These are phyloP conservation scores for Acanthamoeba sp. DNA, from an alignment of 208 protist species.

Conservation along the genomic window DNA sequence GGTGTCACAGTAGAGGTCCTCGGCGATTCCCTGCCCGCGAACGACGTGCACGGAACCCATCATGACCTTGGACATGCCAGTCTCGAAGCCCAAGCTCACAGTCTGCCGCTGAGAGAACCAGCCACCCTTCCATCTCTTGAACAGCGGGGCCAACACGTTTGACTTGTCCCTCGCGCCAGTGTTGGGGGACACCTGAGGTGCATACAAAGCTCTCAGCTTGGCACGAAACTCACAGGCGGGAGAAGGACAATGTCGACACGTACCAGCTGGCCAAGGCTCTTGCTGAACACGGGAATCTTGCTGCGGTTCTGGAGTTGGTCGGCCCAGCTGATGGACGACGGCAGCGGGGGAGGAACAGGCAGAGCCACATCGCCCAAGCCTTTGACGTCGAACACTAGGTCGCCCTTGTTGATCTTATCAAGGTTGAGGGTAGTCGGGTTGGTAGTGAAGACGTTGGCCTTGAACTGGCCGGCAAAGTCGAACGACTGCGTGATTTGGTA, in stretches of 20 bases:
- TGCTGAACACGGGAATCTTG: background rate
- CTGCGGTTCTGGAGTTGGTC: background rate
- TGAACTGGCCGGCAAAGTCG: slow-evolving; percentile 60
- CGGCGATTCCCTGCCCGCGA: background rate
- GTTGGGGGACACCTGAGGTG: slow-evolving; percentile 11
- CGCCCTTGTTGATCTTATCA: slow-evolving; percentile 70
- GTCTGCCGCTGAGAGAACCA: slow-evolving; percentile 68
- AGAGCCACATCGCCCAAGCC: slow-evolving; percentile 3
- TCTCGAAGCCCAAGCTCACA: slow-evolving; percentile 17
- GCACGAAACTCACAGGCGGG: background rate
- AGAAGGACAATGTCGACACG: background rate
- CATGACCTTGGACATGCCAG: background rate
- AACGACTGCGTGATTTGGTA: slow-evolving; percentile 44
- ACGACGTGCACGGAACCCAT: slow-evolving; percentile 36
- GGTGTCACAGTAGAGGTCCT: background rate
- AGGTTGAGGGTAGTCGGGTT: background rate
- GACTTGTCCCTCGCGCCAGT: background rate
- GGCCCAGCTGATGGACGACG: slow-evolving; percentile 34
- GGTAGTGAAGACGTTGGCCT: background rate
- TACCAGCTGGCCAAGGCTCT: slow-evolving; percentile 37
- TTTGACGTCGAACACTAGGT: slow-evolving; percentile 24
- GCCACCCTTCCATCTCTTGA: slow-evolving; percentile 54
- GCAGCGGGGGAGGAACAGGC: background rate
- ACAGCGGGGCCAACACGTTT: slow-evolving; percentile 46
- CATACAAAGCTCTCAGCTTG: background rate